phyloP scores from a whole-genome alignment of 306 rosid genomes.

The Cercis canadensis region DNA sequence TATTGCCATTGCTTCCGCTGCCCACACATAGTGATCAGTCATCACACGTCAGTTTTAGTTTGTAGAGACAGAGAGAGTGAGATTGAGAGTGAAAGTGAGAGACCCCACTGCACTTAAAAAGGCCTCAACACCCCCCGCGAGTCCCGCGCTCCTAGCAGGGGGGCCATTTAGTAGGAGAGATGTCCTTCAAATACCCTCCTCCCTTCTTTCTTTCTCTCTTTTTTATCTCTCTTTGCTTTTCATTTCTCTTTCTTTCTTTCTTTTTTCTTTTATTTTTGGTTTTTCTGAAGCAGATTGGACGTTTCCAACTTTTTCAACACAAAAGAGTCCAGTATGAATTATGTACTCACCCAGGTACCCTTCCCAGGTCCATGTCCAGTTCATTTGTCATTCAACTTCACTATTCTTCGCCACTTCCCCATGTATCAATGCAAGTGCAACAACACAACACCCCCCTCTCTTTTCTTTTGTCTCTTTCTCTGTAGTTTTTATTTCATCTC shows the following conservation, averaged over 20 bases:
- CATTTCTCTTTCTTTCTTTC: not conserved
- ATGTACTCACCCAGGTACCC: conserved; percentile 17
- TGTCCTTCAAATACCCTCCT: no score
- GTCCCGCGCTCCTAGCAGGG: conserved; percentile 61
- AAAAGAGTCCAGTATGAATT: conserved; percentile 9
- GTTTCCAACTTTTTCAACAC: conserved; percentile 40
- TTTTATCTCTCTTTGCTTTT: not conserved
- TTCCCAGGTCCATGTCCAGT: conserved; percentile 37
- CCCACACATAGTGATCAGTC: no score
- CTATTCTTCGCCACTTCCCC: conserved; percentile 57
- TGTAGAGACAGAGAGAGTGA: no score
- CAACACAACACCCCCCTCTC: not conserved
- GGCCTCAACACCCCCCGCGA: conserved; percentile 53
- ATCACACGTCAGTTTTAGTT: no score
- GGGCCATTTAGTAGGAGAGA: conserved; percentile 10
- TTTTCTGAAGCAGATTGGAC: conserved; percentile 54
- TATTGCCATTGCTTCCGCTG: no score
- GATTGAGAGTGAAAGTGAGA: no score
- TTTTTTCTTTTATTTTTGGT: not conserved
- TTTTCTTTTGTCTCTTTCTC: not conserved
- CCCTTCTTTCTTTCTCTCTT: no score
- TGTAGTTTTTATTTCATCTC: not conserved
- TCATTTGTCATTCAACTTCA: conserved; percentile 43
- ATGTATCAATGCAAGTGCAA: conserved; percentile 12
- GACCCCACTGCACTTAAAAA: no score